Evolutionary conservation across 1,139 yeast genomes (phyloP), one percentile per base, ranked within the genome.

Genomic region (Magnusiomyces suaveolens): DNA sequence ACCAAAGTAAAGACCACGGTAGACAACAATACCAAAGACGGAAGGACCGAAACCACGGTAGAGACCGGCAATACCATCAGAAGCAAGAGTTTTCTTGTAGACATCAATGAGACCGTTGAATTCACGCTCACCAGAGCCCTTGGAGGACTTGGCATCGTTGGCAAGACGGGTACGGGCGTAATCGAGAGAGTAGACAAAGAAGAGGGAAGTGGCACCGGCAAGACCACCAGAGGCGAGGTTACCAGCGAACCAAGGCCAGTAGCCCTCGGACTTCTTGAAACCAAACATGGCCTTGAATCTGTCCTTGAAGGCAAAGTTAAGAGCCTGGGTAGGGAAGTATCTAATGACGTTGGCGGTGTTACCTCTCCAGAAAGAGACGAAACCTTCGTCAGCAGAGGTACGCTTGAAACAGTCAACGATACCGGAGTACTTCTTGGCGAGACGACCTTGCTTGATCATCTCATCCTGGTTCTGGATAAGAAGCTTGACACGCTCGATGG

Each of bases 11-110:
- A 83, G 77, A 79, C 90, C 89, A 77, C 89, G 82, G 85, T 83
- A 83, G 64, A 83, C 88, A 71, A 84, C 75, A 71, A 83, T 83
- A 75, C 90, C 90, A 64, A 81, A 80, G 67, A 83, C 88, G 63
- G 89, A 83, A 69, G 88, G 88, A 69, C 83, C 81, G 82, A 83
- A 83, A 74, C 89, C 89, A 77, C 89, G 82, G 83, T 83, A 83
- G 66, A 83, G 79, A 77, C 90, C 90, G 65, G 83, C 84, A 72
- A 83, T 69, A 77, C 89, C 90, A 70, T 83, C 89, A 64, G 86
- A 67, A 66, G 83, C 83, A 65, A 82, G 72, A 64, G 89, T 83
- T 81, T 83, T 80, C 76, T 75, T 80, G 84, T 83, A 83, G 63
- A 83, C 89, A 70, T 83, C 89, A 63, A 83, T 60, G 72, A 83